Evolutionary conservation across 2,329 filamentous ascomycete species (phyloP), one percentile per base, ranked within the genome.

Genomic region (Furcasterigmium furcatum): DNA sequence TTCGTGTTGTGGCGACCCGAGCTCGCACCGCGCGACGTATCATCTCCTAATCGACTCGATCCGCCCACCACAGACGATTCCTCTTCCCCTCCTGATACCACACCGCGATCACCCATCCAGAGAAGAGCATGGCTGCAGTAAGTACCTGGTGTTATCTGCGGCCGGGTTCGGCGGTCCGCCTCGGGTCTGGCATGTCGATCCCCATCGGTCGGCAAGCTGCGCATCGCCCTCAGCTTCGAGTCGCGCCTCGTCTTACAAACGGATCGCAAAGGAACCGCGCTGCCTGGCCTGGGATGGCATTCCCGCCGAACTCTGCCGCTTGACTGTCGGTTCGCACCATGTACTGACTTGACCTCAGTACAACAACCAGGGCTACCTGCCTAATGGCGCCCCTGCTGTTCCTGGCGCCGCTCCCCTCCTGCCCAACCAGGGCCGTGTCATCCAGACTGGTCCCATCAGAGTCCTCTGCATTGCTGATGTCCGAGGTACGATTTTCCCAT

Each of bases 391-490:
- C 53, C 67, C 71, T 51, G 64, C 79, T 38, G 77, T 76, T 52
- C 71, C 79, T 34, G 81, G 81, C 60, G 82, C 81, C 54, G 76
- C 79, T 36, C 82, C 82, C 53, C 77, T 85, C 45, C 72, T 85
- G 48, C 82, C 82, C 46, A 85, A 85, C 64, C 82, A 85, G 62
- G 82, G 82, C 49, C 79, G 82, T 52, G 65, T 86, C 53, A 73
- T 86, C 58, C 80, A 86, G 63, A 80, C 75, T 45, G 82, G 82
- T 16, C 80, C 82, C 34, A 78, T 84, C 51, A 74, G 84, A 67
- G 77, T 87, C 44, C 74, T 87, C 44, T 87, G 84, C 64, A 82
- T 87, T 63, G 84, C 84, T 52, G 84, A 87, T 66, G 84, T 87
- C 60, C 77, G 84, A 80, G 84, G 84, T 87, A 69, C 55, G 70